A percentile compares a stretch with the other conserved stretches of the same genome.
phyloP scores from a whole-genome alignment of 1,284 basidiomycete species.

The Ustilago nuda region DNA sequence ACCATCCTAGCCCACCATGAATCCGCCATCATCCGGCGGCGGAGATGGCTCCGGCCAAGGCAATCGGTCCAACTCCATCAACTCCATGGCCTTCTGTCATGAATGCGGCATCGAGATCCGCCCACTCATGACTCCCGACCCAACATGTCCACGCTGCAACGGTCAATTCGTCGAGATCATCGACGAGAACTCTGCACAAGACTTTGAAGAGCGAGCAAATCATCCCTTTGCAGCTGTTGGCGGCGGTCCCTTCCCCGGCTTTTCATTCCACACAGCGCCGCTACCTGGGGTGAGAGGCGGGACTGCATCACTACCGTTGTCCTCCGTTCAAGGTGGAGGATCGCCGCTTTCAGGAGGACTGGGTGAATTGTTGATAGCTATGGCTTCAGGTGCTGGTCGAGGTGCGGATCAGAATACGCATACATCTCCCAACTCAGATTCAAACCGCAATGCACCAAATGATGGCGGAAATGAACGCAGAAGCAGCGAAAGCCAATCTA shows the following conservation, averaged over 20 bases:
- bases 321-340: conserved; percentile 6
- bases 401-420: neutral
- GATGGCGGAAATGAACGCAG: neutral
- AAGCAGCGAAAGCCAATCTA: neutral
- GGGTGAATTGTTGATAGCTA: conserved; percentile 24
- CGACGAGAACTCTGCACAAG: conserved; percentile 17
- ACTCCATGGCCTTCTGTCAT: conserved; percentile 59
- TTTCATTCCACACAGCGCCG: conserved; percentile 13
- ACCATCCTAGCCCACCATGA: conserved; percentile 10
- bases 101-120: conserved; percentile 60
- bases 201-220: conserved; percentile 3
- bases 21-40: conserved; percentile 19
- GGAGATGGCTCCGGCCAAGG: neutral
- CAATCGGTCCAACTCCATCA: conserved; percentile 18
- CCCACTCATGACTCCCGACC: conserved; percentile 56
- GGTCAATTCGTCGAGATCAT: conserved; percentile 60
- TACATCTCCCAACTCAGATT: neutral
- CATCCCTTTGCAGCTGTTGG: conserved; percentile 6
- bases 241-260: conserved; percentile 11
- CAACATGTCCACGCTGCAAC: conserved; percentile 60
- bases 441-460: neutral
- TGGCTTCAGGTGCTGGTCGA: conserved; percentile 18
- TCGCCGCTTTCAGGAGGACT: conserved; percentile 8
- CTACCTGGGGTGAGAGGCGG: neutral
- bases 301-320: conserved; percentile 4